Base-by-base conservation (phyloP, 257 asterid species). In the Schizonepeta tenuifolia region DNA sequence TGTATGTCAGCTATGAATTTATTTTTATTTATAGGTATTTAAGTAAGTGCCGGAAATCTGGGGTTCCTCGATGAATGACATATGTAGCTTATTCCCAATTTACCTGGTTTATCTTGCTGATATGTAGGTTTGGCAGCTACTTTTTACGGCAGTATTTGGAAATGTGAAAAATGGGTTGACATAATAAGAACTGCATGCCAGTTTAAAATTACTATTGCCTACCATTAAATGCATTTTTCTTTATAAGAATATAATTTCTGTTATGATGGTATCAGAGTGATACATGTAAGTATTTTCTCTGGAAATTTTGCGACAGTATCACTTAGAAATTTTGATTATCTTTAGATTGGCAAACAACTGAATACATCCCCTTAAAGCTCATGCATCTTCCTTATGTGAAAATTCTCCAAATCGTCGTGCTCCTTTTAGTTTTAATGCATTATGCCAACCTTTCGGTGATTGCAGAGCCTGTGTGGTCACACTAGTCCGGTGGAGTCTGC, bases 401-500 rank as follows among this genome's bases (percentile, higher is more conserved):
- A 38, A 38, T 68, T 50, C 44, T 13, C 44, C 60, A 26, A 47
- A 61, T 12, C 14, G 26, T 12, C 61, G 20, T 56, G n/a, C 72
- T 70, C 44, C 49, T 18, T 70, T 77, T 47, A 40, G 57, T 49
- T 81, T 74, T 54, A 61, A 51, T 60, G 13, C 72, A 64, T 71
- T 71, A 49, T 62, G 62, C 44, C 63, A 33, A 36, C 54, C 67
- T 79, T 73, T 28, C 67, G 38, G 65, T 77, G 75, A 65, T 59
- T 85, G 77, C 89, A 95, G 99, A 90, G 91, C 83, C 84, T 95
- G 49, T 79, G 84, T 78, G 99, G 99, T 57, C 98, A 92, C 72
- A 83, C 96, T 57, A 88, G 96, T 87, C 96, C 98, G 17, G 84
- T 95, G 44, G 99, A 95, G 82, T 95, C 99, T 74, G 96, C 89